A percentile compares a stretch with the other conserved stretches of the same genome.
These are phyloP conservation scores for Leersia perrieri DNA, from an alignment of 176 grass and related monocot genomes.

Conservation along the genomic window DNA sequence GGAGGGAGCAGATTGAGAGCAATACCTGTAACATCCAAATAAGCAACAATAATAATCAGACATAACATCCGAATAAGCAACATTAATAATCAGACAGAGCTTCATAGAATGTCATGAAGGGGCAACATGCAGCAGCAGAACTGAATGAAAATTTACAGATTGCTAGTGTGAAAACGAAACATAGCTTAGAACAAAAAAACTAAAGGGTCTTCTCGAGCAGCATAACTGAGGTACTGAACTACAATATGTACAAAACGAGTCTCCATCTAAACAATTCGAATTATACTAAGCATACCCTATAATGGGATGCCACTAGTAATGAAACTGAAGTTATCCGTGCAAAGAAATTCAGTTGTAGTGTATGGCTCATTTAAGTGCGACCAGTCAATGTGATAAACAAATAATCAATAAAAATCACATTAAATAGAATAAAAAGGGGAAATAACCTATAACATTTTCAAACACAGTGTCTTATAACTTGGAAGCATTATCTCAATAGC, in stretches of 20 bases:
- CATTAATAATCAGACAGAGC: neutral
- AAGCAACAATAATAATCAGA: neutral
- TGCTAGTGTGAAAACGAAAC: neutral
- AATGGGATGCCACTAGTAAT: too few species aligned
- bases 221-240: neutral
- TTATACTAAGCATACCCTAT: neutral
- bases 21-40: slow-evolving; percentile 35
- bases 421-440: neutral
- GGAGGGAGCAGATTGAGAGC: slow-evolving; percentile 67
- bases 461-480: neutral
- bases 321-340: neutral
- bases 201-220: neutral
- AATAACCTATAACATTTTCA: neutral
- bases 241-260: neutral
- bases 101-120: neutral
- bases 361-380: neutral
- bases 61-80: neutral
- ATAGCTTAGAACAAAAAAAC: neutral
- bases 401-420: neutral
- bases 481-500: neutral
- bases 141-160: neutral
- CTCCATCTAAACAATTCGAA: neutral
- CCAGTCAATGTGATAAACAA: neutral
- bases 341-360: neutral
- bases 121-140: neutral